Conservation (phyloP, 1,284 basidiomycete genomes). For the Jaminaea rosea region DNA sequence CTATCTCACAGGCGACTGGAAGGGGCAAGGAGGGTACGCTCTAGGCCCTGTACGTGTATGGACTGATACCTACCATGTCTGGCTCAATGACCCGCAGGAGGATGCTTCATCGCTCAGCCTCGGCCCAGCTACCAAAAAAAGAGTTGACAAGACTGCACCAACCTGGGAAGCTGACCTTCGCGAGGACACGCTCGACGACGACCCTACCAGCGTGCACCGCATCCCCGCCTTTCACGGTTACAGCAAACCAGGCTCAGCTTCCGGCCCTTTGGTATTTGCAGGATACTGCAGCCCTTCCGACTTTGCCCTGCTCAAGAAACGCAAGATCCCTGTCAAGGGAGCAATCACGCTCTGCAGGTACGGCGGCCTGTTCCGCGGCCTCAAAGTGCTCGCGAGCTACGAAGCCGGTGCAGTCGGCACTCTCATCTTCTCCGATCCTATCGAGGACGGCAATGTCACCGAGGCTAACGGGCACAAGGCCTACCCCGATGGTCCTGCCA, state of each 20-base stretch:
- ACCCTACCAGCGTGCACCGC: conserved; percentile 49
- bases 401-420: conserved; percentile 61
- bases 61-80: conserved; percentile 43
- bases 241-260: conserved; percentile 43
- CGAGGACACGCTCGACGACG: conserved; percentile 48
- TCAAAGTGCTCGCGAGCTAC: conserved; percentile 71
- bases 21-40: background rate
- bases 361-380: conserved; percentile 69
- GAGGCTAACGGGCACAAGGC: conserved; percentile 56
- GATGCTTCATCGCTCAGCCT: conserved; percentile 32
- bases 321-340: conserved; percentile 65
- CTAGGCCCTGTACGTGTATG: conserved; percentile 22
- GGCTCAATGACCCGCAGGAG: conserved; percentile 39
- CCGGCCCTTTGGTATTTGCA: conserved; percentile 67
- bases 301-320: conserved; percentile 51
- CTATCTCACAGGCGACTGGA: conserved; percentile 14
- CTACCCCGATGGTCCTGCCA: conserved; percentile 76
- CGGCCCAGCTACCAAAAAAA: conserved; percentile 16
- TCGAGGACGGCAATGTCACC: conserved; percentile 75
- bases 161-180: conserved; percentile 57
- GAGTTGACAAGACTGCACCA: conserved; percentile 47
- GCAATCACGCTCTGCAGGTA: conserved; percentile 79
- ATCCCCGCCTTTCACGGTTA: conserved; percentile 50
- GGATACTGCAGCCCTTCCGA: conserved; percentile 73
- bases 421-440: conserved; percentile 76